Evolutionary conservation across 768 basidiomycete genomes (phyloP), one percentile per base, ranked within the genome.

Genomic region (Termitomyces sp.): DNA sequence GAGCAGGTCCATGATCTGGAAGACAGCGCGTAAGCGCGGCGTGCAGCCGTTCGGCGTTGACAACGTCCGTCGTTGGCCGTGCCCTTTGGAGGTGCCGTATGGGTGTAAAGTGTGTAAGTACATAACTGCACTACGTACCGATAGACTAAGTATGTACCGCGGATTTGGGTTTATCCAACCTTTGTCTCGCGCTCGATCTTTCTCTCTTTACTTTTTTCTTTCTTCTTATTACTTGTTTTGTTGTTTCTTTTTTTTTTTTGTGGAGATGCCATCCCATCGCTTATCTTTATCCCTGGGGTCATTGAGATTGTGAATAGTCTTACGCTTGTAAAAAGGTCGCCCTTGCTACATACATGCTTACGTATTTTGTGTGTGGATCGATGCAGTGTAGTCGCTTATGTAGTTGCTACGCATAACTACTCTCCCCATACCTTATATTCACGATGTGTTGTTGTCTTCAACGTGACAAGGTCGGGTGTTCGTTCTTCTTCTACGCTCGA

Each of bases 1-100:
- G 88, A 82, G 65, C 82, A 85, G 29, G 65, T 66, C n/a, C 62
- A 62, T 22, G 59, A 39, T 36, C 20, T 36, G 4, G 51, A 61
- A 18, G 50, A 41, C 37, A 41, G 24, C n/a, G 50, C 50, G 10
- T 52, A 52, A 13, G 20, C 12, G 32, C 24, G 7, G 22, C 14
- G 2, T 49, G 13, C n/a, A 32, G 27, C 20, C 5, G 24, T 31
- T 31, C 27, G 46, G 9, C 3, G 34, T 7, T 4, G 29, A 51
- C n/a, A 41, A n/a, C n/a, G n/a, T n/a, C 5, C 2, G 26, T 26
- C 50, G 10, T 51, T 26, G 36, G 18, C 18, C 14, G 12, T 51
- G 48, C 13, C n/a, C 48, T 24, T 31, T 49, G 20, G 22, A 24
- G 48, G 48, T 49, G 16, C 48, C n/a, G 22, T 27, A 7, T 51